Base-by-base conservation (phyloP, 768 basidiomycete genomes). In the Suillus lakei region DNA sequence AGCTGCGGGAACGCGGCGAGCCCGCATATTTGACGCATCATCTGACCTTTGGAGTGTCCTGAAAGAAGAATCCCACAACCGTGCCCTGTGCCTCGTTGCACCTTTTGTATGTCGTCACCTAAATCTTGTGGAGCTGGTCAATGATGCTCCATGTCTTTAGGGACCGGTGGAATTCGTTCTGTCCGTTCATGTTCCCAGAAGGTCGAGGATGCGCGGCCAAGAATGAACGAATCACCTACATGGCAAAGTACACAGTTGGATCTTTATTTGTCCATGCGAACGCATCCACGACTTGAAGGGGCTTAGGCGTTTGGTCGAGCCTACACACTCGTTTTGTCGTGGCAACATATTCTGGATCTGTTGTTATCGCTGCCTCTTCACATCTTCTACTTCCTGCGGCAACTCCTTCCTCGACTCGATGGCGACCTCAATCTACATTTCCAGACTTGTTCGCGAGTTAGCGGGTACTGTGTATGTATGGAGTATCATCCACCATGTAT, bases 401-500 rank as follows among this genome's bases (percentile, higher is more conserved):
- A 86, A 73, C 44, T 70, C 67, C 15, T 65, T 61, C 43, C 78
- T 69, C 64, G 83, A 66, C 34, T 73, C 61, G 4, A 73, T 70
- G 21, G 72, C 67, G 4, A 73, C 73, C 39, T 77, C 72, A 64
- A 76, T 71, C 81, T 82, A 86, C 28, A 85, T 70, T 21, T 68
- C 66, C 71, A 82, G 80, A 5, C 80, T 78, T 12, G 85, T 81
- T 2, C 83, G 81, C 1, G 83, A 73, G 60, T 84, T 76, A 18
- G 79, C 71, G 77, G 74, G 32, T 69, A 61, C 21, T 71, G 68
- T 9, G 73, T 70, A 18, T 9, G 73, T 70, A 18, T 68, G 67
- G 77, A 68, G 84, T 78, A 43, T 83, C 84, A 63, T 80, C 66
- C 66, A 85, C 65, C 71, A 81, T 82, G 79, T 84, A 86, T 81